A percentile compares a stretch with the other conserved stretches of the same genome.
Conservation (phyloP, 2,329 filamentous ascomycete genomes). For the Penicillium corylophilum region DNA sequence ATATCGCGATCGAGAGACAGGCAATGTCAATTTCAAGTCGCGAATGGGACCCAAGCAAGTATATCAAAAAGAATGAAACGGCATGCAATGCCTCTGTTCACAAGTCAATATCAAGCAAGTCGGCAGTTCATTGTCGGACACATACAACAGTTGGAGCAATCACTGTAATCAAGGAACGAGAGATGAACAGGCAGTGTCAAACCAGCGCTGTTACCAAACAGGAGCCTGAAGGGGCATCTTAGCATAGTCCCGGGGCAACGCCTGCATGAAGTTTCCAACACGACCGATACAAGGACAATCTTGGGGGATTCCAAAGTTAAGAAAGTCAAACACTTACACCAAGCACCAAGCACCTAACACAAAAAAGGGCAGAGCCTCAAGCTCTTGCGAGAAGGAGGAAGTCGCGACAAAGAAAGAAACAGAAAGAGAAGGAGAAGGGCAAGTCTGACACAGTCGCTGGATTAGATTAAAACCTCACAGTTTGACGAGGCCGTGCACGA, state of each 20-base stretch:
- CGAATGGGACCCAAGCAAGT: constrained; percentile 21
- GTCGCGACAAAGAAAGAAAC: constrained; percentile 16
- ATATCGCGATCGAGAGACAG: neutral
- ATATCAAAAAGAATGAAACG: constrained; percentile 22
- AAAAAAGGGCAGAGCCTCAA: constrained; percentile 29
- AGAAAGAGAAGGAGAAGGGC: constrained; percentile 7
- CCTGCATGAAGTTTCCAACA: neutral
- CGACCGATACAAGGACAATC: neutral
- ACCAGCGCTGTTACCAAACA: constrained; percentile 24
- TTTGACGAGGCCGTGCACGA: neutral
- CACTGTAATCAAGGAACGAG: constrained; percentile 20
- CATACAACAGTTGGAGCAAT: constrained; percentile 20
- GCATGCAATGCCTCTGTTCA: constrained; percentile 35
- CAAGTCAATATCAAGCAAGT: neutral
- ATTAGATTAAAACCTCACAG: constrained; percentile 14
- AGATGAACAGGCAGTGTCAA: constrained; percentile 25
- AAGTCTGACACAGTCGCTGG: neutral
- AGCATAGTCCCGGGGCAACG: neutral
- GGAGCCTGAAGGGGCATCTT: constrained; percentile 7
- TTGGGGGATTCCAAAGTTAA: neutral
- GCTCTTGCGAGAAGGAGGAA: constrained; percentile 24
- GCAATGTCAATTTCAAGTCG: constrained; percentile 9
- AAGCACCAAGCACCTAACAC: constrained; percentile 11
- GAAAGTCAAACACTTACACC: constrained; percentile 11
- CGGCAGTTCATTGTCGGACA: neutral